Evolutionary conservation across 768 basidiomycete species (phyloP).

Genomic region (Lanmaoa rubissima): DNA sequence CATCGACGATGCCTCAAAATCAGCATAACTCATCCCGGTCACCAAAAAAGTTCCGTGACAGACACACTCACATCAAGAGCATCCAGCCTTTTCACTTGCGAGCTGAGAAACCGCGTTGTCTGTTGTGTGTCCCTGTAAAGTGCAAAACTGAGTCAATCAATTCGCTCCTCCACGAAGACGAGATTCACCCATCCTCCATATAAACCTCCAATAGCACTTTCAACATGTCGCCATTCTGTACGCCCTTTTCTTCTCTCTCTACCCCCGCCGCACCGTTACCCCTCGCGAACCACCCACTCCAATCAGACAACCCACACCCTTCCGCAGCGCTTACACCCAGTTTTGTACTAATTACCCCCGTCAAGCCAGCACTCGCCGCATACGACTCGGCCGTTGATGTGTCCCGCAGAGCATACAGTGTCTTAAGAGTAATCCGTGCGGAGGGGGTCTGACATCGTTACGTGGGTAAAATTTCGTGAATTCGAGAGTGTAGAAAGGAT

Average conservation of each 20-base stretch:
- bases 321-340: slow-evolving; percentile 53
- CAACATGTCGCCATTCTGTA: slow-evolving; percentile 53
- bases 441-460: slow-evolving; percentile 6
- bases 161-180: not conserved
- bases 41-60: not conserved
- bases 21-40: not conserved
- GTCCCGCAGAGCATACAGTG: slow-evolving; percentile 70
- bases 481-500: not conserved
- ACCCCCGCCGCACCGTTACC: slow-evolving; percentile 50
- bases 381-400: slow-evolving; percentile 79
- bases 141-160: not conserved
- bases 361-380: slow-evolving; percentile 73
- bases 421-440: slow-evolving; percentile 50
- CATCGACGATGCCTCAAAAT: not conserved
- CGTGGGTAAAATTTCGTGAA: not conserved
- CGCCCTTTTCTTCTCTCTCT: slow-evolving; percentile 38
- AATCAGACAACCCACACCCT: slow-evolving; percentile 42
- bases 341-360: slow-evolving; percentile 58
- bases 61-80: slow-evolving; percentile 61
- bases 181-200: slow-evolving; percentile 69
- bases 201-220: slow-evolving; percentile 78
- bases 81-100: slow-evolving; percentile 79
- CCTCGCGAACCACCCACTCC: slow-evolving; percentile 37
- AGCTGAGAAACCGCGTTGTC: slow-evolving; percentile 68
- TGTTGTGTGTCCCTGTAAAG: slow-evolving; percentile 50